phyloP scores from a whole-genome alignment of 306 rosid species.

The Prunus fruticosa region DNA sequence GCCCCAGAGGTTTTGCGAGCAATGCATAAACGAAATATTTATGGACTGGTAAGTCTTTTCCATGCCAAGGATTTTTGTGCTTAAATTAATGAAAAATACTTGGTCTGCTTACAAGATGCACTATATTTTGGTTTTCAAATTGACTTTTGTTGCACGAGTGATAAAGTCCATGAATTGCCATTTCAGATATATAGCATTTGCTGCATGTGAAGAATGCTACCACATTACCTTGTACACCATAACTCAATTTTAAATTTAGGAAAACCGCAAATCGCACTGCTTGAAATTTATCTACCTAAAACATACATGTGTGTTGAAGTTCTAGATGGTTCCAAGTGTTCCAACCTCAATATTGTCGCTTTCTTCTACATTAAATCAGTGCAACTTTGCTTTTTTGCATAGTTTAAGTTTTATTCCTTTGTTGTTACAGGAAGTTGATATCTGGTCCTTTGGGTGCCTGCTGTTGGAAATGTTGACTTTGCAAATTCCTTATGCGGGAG shows the following conservation, averaged over 20 bases:
- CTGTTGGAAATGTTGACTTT: constrained; percentile 79
- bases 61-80: too few species aligned
- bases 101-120: too few species aligned
- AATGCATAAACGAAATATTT: constrained; percentile 52
- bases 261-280: background rate
- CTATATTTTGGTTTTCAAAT: too few species aligned
- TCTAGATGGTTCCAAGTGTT: background rate
- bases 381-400: background rate
- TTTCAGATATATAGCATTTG: background rate
- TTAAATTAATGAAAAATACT: too few species aligned
- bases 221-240: background rate
- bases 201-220: background rate
- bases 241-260: background rate
- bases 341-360: background rate
- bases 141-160: background rate
- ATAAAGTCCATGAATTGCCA: too few species aligned
- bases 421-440: constrained; percentile 78
- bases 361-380: background rate
- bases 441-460: constrained; percentile 97
- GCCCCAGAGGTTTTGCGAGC: constrained; percentile 94
- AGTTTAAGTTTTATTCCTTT: constrained; percentile 12
- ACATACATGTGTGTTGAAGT: background rate
- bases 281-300: background rate
- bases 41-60: constrained; percentile 73
- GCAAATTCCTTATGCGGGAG: constrained; percentile 64